Evolutionary conservation across 441 rosid species (phyloP), one percentile per base, ranked within the genome.

Genomic region (Mallotus japonicus): DNA sequence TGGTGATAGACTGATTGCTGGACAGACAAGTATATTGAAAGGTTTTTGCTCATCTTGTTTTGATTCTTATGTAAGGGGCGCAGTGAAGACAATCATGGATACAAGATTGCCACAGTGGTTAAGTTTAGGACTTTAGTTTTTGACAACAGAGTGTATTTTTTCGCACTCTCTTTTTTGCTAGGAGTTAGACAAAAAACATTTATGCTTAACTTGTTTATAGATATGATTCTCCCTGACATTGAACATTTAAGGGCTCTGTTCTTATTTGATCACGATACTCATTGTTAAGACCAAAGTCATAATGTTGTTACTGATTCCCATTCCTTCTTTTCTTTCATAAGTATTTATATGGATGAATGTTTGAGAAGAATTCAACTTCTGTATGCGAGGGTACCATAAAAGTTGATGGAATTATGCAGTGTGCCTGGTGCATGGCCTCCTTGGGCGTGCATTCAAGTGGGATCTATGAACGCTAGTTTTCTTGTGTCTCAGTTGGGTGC

Each of bases 31-130:
- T 81, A 73, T 88, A 78, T 81, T 95, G 92, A 88, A 84, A 90
- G 93, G 92, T 72, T 84, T 85, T 77, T 96, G 99, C 85, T 84
- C 85, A 19, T 68, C 89, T 70, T 96, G 99, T 81, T 93, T 96
- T 49, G 97, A 96, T 83, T 85, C 92, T 55, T 90, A 87, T 79
- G 91, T 82, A 76, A 86, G 89, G 79, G 93, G 88, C 13, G 94
- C 89, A 75, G 98, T 93, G 86, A 88, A 86, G 85, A 88, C 81
- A 79, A 88, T 89, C 76, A 78, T 92, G 88, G 94, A 92, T 70
- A 83, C 90, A 6, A 90, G 90, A 76, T 77, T 82, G 71, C 93
- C 90, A 1, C 93, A 75, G 71, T 92, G 99, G 97, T 82, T 96
- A 77, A 85, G 94, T 40, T 85, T 88, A 86, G 92, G 92, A 70